Evolutionary conservation across 306 rosid species (phyloP), one percentile per base, ranked within the genome.

Genomic region (Ziziphus jujuba): DNA sequence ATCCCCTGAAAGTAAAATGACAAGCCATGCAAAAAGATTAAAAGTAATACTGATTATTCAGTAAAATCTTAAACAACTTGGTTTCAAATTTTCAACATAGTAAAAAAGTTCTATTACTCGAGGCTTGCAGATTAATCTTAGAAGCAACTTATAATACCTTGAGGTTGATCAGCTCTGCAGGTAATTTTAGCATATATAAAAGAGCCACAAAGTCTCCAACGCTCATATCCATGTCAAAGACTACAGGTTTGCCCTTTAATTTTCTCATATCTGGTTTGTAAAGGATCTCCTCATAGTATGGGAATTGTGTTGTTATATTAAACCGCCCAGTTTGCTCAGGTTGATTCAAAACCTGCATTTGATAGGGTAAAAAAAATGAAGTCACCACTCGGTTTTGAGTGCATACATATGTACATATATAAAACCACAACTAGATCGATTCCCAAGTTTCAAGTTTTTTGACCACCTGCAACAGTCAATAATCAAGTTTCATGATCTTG

Each of bases 171-270:
- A 80, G 56, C 73, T 85, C 80, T 47, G 69, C 73, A 38, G 91
- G 87, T 21, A 85, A 70, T 73, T 84, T 83, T 14, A 88, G 79
- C 65, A 85, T 86, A 63, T 83, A 85, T 43, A 88, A 64, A n/a
- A 84, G 82, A 52, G 84, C 45, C 9, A 84, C 65, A 66, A 85
- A 81, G 69, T 84, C 95, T 59, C 95, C 89, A 19, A 81, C 91
- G 66, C 91, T 85, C 91, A 88, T 84, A 67, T 88, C 95, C 89
- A 84, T 81, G 72, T 88, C 89, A 73, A 88, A 83, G 14, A 85
- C 85, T 52, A 84, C 70, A 6, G 83, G 71, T 77, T 84, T 88
- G 47, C 89, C 91, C 48, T 73, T 59, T 15, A 6, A 24, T 52
- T 47, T 76, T 28, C 68, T 49, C 33, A 63, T 55, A 69, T 75